A percentile compares a stretch with the other conserved stretches of the same genome.
These are phyloP conservation scores for Grifola frondosa DNA, from an alignment of 1,284 basidiomycete genomes.

Conservation along the genomic window DNA sequence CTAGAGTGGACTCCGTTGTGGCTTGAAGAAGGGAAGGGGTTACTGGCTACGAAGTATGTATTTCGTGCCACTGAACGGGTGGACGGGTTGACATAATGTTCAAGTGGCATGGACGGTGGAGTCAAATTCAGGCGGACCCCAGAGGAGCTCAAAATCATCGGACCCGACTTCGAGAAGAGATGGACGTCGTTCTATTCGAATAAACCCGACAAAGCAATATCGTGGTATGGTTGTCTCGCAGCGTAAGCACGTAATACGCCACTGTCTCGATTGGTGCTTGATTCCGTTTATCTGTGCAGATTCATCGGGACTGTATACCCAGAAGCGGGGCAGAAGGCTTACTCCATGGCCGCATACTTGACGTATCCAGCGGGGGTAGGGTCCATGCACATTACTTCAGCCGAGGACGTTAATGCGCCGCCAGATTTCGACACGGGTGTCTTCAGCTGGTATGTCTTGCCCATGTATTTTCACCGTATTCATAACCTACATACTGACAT, in stretches of 20 bases:
- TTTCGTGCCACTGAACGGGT: not conserved
- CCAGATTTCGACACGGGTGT: conserved; percentile 25
- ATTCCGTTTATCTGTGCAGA: conserved; percentile 10
- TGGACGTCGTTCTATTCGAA: conserved; percentile 46
- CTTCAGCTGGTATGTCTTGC: conserved; percentile 15
- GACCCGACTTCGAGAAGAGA: conserved; percentile 40
- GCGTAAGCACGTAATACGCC: conserved; percentile 24
- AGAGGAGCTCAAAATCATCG: conserved; percentile 44
- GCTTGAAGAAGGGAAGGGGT: conserved; percentile 43
- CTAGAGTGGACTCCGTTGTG: conserved; percentile 44
- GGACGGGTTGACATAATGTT: not conserved
- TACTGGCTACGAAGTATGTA: conserved; percentile 50
- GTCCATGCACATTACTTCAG: conserved; percentile 21
- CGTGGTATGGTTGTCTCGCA: conserved; percentile 33
- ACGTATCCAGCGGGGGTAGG: conserved; percentile 22
- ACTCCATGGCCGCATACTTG: conserved; percentile 32
- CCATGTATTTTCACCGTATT: not conserved
- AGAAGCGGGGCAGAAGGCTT: conserved; percentile 32
- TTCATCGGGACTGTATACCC: conserved; percentile 28
- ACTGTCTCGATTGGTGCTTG: not conserved
- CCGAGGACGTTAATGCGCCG: conserved; percentile 15
- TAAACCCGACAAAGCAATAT: conserved; percentile 49
- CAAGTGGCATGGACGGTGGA: conserved; percentile 44
- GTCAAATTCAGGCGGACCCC: conserved; percentile 48
- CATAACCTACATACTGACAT: not conserved